Percentiles rank a stretch among this genome's conserved stretches.
Evolutionary conservation across 352 stramenopile species (phyloP).

Genomic region (Phytophthora pinifolia): DNA sequence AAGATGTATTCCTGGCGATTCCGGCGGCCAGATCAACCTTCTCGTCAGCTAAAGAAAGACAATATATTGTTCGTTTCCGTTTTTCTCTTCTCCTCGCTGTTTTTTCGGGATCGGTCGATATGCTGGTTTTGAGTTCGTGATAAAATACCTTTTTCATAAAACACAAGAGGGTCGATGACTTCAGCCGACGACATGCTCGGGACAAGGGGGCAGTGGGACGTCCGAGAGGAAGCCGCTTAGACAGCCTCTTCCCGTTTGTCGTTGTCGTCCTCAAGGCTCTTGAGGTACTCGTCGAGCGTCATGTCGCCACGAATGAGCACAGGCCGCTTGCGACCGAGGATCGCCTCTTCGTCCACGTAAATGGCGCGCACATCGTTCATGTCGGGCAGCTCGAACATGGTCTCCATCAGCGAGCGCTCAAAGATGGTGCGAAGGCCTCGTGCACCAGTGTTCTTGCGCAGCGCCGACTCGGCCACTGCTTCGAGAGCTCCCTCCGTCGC

Average conservation of each 20-base stretch:
- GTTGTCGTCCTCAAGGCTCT: conserved; percentile 61
- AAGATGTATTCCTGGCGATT: conserved; percentile 20
- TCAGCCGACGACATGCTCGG: conserved; percentile 8
- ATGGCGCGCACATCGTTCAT: conserved; percentile 91
- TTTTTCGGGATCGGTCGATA: conserved; percentile 20
- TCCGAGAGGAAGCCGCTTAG: conserved; percentile 20
- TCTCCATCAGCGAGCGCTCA: conserved; percentile 94
- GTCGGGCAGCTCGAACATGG: conserved; percentile 96
- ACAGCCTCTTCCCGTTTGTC: conserved; percentile 62
- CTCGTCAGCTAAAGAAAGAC: too few species aligned
- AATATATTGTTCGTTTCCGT: conserved; percentile 31
- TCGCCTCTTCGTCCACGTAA: conserved; percentile 93
- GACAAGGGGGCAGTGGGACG: conserved; percentile 5
- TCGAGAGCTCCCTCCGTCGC: conserved; percentile 94
- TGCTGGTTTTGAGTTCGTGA: conserved; percentile 25
- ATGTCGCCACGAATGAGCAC: conserved; percentile 85
- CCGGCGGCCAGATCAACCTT: conserved; percentile 2
- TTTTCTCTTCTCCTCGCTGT: conserved; percentile 24
- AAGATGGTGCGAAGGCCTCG: conserved; percentile 96
- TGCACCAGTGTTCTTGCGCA: conserved; percentile 95
- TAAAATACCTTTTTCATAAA: conserved; percentile 40
- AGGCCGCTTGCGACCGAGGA: conserved; percentile 88
- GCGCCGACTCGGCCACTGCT: conserved; percentile 92
- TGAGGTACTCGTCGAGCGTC: conserved; percentile 73
- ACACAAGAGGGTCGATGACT: conserved; percentile 20